A percentile compares a stretch with the other conserved stretches of the same genome.
Conservation (phyloP, 169 alveolate genomes). For the Plasmodium sp. region DNA sequence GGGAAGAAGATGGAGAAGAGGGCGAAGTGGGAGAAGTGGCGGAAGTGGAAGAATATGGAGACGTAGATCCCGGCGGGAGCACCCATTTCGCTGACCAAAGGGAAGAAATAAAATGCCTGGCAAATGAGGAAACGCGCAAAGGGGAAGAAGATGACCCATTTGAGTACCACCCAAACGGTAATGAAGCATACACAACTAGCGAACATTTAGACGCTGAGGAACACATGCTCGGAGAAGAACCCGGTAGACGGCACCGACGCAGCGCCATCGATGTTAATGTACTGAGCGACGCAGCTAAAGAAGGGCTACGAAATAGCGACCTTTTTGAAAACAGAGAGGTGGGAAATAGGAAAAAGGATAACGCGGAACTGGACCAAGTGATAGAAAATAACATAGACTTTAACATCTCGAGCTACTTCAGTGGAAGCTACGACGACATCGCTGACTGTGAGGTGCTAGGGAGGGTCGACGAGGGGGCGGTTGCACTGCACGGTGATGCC, state of each 20-base stretch:
- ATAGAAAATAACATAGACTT: slow-evolving; percentile 59
- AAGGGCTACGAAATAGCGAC: neutral
- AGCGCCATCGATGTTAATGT: neutral
- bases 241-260: neutral
- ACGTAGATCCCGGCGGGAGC: neutral
- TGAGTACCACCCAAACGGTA: neutral
- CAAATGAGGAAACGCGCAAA: neutral
- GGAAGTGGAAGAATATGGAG: neutral
- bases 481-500: neutral
- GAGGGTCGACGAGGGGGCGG: neutral
- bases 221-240: neutral
- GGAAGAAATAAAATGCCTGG: neutral
- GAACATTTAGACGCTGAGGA: slow-evolving; percentile 1
- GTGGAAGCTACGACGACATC: slow-evolving; percentile 55
- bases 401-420: slow-evolving; percentile 65
- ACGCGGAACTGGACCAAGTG: slow-evolving; percentile 49
- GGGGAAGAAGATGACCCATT: neutral
- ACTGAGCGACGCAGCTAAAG: neutral
- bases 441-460: neutral
- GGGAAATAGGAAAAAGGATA: neutral
- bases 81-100: neutral
- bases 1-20: neutral
- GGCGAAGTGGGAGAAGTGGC: neutral
- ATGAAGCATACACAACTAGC: slow-evolving; percentile 5
- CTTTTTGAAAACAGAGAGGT: neutral